phyloP scores from a whole-genome alignment of 805 yeast species.

The Wickerhamomyces chaumierensis region DNA sequence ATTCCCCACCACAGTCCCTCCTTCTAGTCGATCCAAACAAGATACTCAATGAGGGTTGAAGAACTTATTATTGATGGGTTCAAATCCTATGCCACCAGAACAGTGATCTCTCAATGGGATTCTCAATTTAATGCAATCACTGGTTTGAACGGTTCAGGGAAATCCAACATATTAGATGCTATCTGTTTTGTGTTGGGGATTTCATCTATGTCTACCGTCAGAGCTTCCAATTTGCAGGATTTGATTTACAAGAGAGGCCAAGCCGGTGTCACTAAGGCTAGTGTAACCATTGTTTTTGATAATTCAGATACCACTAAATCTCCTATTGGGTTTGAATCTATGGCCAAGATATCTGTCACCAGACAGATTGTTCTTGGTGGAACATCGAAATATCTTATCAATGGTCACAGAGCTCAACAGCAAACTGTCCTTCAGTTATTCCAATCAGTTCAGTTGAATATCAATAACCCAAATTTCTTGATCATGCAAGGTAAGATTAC shows the following conservation, averaged over 20 bases:
- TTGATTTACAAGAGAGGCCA: slow-evolving; percentile 94
- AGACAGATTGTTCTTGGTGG: slow-evolving; percentile 89
- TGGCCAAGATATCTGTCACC: slow-evolving; percentile 76
- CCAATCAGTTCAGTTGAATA: slow-evolving; percentile 90
- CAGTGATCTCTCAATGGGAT: slow-evolving; percentile 94
- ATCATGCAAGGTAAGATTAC: slow-evolving; percentile 99
- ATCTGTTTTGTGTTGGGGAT: slow-evolving; percentile 98
- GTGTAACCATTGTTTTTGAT: slow-evolving; percentile 92
- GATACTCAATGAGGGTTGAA: slow-evolving; percentile 43
- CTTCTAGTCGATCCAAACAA: too few species aligned
- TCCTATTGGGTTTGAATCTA: slow-evolving; percentile 80
- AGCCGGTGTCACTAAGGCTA: slow-evolving; percentile 95
- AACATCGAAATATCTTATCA: slow-evolving; percentile 80
- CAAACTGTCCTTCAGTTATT: slow-evolving; percentile 82
- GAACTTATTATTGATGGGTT: slow-evolving; percentile 95
- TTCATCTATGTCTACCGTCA: slow-evolving; percentile 84
- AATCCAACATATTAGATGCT: slow-evolving; percentile 92
- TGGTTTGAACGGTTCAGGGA: slow-evolving; percentile 95
- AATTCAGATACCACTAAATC: slow-evolving; percentile 64
- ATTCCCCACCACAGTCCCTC: too few species aligned
- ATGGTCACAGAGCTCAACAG: slow-evolving; percentile 95
- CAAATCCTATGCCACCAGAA: slow-evolving; percentile 94
- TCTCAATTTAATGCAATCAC: slow-evolving; percentile 95
- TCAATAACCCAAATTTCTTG: slow-evolving; percentile 92
- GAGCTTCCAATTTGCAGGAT: slow-evolving; percentile 90